A percentile compares a stretch with the other conserved stretches of the same genome.
Evolutionary conservation across 148 eudicot genomes (phyloP).

Genomic region (Camellia granthamiana): DNA sequence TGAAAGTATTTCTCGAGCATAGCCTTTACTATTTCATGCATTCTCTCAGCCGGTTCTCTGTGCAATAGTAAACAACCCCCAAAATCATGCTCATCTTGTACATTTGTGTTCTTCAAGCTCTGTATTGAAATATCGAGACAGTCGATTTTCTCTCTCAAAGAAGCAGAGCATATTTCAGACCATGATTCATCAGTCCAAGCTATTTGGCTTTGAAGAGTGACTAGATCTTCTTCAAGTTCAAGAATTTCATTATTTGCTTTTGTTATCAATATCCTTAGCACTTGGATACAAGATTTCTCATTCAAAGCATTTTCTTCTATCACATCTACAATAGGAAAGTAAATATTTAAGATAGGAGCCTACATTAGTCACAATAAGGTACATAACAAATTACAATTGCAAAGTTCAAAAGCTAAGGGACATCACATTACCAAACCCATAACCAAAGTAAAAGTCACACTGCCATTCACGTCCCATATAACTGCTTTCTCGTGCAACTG

Average conservation of each 20-base stretch:
- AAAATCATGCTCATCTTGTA: constrained; percentile 16
- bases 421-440: constrained; percentile 35
- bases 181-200: constrained; percentile 50
- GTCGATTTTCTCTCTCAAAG: constrained; percentile 43
- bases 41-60: constrained; percentile 42
- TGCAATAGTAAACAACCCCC: constrained; percentile 17
- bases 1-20: constrained; percentile 30
- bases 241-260: constrained; percentile 62
- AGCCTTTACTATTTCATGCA: constrained; percentile 40
- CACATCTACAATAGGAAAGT: constrained; percentile 32
- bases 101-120: constrained; percentile 29
- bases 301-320: constrained; percentile 51
- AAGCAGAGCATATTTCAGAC: constrained; percentile 37
- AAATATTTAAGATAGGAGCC: not conserved
- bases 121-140: constrained; percentile 33
- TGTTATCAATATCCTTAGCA: constrained; percentile 37
- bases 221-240: constrained; percentile 64
- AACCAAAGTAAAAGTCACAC: constrained; percentile 36
- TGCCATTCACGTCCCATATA: constrained; percentile 29
- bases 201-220: constrained; percentile 52
- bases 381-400: not conserved
- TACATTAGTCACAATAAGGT: not conserved
- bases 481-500: constrained; percentile 21
- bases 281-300: constrained; percentile 53
- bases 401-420: constrained; percentile 1